A percentile compares a stretch with the other conserved stretches of the same genome.
Conservation (phyloP, 768 basidiomycete species). For the Suillus ampliporus region DNA sequence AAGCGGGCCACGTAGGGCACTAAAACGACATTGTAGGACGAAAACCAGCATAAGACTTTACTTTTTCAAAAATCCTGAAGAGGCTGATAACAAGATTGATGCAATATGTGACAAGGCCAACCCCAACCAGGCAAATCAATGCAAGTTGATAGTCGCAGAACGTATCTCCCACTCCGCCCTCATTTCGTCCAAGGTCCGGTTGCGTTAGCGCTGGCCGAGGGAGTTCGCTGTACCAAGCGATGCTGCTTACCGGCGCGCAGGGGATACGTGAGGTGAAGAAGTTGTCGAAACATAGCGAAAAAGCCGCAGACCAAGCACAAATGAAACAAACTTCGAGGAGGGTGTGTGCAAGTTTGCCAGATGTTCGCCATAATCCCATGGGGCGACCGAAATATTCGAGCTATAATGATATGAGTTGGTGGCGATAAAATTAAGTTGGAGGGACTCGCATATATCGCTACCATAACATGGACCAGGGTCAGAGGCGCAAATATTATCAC, state of each 20-base stretch:
- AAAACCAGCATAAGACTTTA: conserved; percentile 68
- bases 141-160: conserved; percentile 81
- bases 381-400: conserved; percentile 93
- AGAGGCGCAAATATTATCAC: conserved; percentile 87
- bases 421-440: conserved; percentile 13
- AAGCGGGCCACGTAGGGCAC: no score
- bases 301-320: conserved; percentile 91
- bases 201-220: conserved; percentile 44
- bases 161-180: conserved; percentile 54
- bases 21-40: conserved; percentile 16
- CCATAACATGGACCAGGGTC: conserved; percentile 84
- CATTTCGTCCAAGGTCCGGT: conserved; percentile 43
- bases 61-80: conserved; percentile 88
- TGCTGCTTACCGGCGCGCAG: conserved; percentile 64
- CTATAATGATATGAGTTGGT: conserved; percentile 45
- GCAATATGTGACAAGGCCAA: conserved; percentile 82
- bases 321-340: conserved; percentile 89
- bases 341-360: conserved; percentile 84
- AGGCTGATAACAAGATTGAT: conserved; percentile 84
- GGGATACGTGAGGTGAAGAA: conserved; percentile 87
- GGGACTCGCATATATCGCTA: conserved; percentile 77
- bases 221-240: conserved; percentile 77
- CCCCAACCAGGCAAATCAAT: conserved; percentile 77
- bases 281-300: conserved; percentile 90
- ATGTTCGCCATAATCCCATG: conserved; percentile 90